A percentile compares a stretch with the other conserved stretches of the same genome.
These are phyloP conservation scores for Mucor ambiguus DNA, from an alignment of 371 early-diverging fungal species.

Conservation along the genomic window DNA sequence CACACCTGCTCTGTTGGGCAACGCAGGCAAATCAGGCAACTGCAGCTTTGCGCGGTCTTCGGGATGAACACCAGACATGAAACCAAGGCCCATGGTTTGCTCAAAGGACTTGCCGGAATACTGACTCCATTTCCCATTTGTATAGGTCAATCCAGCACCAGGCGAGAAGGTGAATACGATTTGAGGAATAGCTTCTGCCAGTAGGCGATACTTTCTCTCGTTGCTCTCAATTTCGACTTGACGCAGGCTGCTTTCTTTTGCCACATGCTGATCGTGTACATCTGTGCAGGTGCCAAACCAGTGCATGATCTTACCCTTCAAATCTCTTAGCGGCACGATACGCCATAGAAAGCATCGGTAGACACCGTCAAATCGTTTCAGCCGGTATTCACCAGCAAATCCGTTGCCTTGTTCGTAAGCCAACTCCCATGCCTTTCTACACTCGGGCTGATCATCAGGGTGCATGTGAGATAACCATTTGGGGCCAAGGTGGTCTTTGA, in stretches of 20 bases:
- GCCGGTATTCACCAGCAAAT: conserved; percentile 61
- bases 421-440: conserved; percentile 53
- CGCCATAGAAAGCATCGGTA: conserved; percentile 67
- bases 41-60: conserved; percentile 60
- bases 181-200: conserved; percentile 72
- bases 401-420: conserved; percentile 62
- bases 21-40: conserved; percentile 49
- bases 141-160: conserved; percentile 60
- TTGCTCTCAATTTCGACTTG: conserved; percentile 64
- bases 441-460: conserved; percentile 56
- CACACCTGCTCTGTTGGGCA: conserved; percentile 48
- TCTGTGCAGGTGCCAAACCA: conserved; percentile 68
- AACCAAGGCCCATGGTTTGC: conserved; percentile 59
- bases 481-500: conserved; percentile 56
- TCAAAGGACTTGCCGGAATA: conserved; percentile 63
- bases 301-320: conserved; percentile 61
- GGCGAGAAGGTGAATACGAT: conserved; percentile 69
- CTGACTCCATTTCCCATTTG: conserved; percentile 64
- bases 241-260: conserved; percentile 54
- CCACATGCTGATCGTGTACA: conserved; percentile 64
- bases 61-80: conserved; percentile 66
- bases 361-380: conserved; percentile 62
- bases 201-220: conserved; percentile 64
- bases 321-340: conserved; percentile 61
- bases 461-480: conserved; percentile 61